Conservation (phyloP, 108 stramenopile genomes). For the Chaetoceros muelleri region DNA sequence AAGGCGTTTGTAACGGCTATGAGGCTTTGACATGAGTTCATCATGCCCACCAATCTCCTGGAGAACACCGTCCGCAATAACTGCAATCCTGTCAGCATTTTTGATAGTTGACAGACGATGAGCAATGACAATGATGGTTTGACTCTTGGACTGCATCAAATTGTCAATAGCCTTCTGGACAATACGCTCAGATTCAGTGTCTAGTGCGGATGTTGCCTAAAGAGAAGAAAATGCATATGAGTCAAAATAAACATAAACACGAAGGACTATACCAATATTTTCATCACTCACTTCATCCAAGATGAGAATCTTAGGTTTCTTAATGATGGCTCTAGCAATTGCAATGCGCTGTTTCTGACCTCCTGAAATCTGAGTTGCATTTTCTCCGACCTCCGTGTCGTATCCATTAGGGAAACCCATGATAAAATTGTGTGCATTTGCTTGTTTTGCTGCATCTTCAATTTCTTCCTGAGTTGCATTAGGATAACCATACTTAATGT, state of each 20-base stretch:
- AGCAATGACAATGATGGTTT: constrained; percentile 76
- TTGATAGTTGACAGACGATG: constrained; percentile 80
- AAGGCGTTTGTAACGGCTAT: constrained; percentile 46
- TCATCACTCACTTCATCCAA: constrained; percentile 75
- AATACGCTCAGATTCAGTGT: constrained; percentile 67
- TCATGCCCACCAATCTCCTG: constrained; percentile 45
- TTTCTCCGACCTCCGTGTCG: constrained; percentile 41
- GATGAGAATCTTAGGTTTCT: constrained; percentile 70
- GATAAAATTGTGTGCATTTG: constrained; percentile 88
- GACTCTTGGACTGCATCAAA: constrained; percentile 44
- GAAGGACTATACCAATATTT: not conserved
- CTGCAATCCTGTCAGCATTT: constrained; percentile 64
- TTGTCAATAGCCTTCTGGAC: constrained; percentile 82
- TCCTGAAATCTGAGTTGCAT: constrained; percentile 44
- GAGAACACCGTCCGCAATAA: constrained; percentile 50
- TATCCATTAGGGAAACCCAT: constrained; percentile 41
- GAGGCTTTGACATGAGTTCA: constrained; percentile 32
- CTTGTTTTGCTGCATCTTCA: constrained; percentile 67
- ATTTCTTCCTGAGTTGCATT: constrained; percentile 50
- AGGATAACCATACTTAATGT: constrained; percentile 73
- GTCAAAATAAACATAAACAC: not conserved
- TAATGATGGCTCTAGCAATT: constrained; percentile 84
- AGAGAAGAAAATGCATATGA: not conserved
- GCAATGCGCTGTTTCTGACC: constrained; percentile 73
- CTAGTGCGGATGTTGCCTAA: constrained; percentile 33